These are phyloP conservation scores for Melaleuca quinquenervia DNA, from an alignment of 345 rosid genomes.

Conservation along the genomic window DNA sequence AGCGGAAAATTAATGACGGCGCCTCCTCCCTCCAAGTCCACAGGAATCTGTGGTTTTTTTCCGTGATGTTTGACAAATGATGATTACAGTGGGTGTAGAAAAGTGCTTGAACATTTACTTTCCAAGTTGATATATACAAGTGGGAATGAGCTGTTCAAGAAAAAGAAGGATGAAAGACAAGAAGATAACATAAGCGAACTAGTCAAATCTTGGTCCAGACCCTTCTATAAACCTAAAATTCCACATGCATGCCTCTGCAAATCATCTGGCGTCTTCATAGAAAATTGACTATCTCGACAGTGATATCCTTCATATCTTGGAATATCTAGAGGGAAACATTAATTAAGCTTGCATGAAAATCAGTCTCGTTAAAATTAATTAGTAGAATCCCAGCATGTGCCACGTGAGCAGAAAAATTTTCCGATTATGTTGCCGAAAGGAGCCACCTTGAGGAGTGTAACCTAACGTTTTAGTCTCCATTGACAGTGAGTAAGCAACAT, in stretches of 20 bases:
- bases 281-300: background rate
- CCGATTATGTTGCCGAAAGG: background rate
- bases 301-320: background rate
- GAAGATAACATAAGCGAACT: background rate
- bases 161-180: background rate
- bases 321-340: background rate
- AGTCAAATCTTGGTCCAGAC: background rate
- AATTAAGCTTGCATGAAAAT: background rate
- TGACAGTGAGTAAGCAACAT: background rate
- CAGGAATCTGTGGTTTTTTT: background rate
- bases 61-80: background rate
- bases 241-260: background rate
- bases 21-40: background rate
- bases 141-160: background rate
- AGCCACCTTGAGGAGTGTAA: background rate
- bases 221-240: background rate
- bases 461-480: background rate
- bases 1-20: background rate
- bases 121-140: background rate
- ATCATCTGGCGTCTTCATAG: background rate
- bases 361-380: background rate
- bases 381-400: background rate
- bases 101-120: background rate
- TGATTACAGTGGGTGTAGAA: background rate
- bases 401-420: background rate